These are phyloP conservation scores for Aspergillus affinis DNA, from an alignment of 495 filamentous ascomycete species.

Conservation along the genomic window DNA sequence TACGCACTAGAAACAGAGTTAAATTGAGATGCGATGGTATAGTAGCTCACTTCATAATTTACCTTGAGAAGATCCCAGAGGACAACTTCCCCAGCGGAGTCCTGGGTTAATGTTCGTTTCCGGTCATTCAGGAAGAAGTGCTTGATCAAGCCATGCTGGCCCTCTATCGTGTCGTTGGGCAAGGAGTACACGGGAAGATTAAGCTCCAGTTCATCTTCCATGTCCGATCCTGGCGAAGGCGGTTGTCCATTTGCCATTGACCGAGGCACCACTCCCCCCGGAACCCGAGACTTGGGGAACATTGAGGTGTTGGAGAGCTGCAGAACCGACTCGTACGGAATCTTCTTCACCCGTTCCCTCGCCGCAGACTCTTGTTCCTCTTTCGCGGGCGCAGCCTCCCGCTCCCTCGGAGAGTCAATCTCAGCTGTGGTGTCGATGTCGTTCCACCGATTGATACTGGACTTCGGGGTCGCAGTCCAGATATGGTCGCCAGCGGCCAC, in stretches of 20 bases:
- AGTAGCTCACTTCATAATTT: slow-evolving; percentile 15
- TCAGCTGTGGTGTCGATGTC: slow-evolving; percentile 75
- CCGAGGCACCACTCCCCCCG: slow-evolving; percentile 49
- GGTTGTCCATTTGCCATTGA: slow-evolving; percentile 54
- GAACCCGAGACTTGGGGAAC: slow-evolving; percentile 57
- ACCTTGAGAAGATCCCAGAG: slow-evolving; percentile 92
- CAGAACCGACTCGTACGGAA: slow-evolving; percentile 72
- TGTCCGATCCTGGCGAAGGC: slow-evolving; percentile 54
- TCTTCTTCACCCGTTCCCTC: slow-evolving; percentile 52
- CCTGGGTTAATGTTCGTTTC: slow-evolving; percentile 82
- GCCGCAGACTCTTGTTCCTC: slow-evolving; percentile 14
- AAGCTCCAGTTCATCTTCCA: slow-evolving; percentile 56
- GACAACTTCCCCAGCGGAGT: slow-evolving; percentile 94
- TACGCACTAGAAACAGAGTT: slow-evolving; percentile 57
- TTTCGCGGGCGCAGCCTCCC: slow-evolving; percentile 21
- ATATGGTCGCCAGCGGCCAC: slow-evolving; percentile 77
- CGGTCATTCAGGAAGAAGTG: slow-evolving; percentile 89
- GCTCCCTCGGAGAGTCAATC: slow-evolving; percentile 56
- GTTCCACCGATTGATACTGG: slow-evolving; percentile 92
- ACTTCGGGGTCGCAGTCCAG: slow-evolving; percentile 92
- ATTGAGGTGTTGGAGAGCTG: slow-evolving; percentile 80
- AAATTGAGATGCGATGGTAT: not conserved
- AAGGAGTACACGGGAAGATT: slow-evolving; percentile 69
- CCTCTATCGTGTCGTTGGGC: slow-evolving; percentile 86
- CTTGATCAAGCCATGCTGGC: slow-evolving; percentile 93